Percentiles rank a stretch among this genome's conserved stretches.
These are phyloP conservation scores for Aspergillus sojae DNA, from an alignment of 2,329 filamentous ascomycete species.

Conservation along the genomic window DNA sequence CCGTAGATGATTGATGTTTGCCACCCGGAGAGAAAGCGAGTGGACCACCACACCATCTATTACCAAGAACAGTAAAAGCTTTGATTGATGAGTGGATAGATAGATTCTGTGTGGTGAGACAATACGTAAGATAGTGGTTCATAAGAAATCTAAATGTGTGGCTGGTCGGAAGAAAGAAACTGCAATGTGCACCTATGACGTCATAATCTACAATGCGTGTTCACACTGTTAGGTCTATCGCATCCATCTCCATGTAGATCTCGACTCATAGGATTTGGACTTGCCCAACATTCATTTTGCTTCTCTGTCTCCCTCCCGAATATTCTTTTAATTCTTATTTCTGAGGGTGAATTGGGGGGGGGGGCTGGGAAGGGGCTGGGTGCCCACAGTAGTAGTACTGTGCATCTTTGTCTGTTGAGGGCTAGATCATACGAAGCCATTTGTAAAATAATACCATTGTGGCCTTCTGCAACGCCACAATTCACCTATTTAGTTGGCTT, in stretches of 20 bases:
- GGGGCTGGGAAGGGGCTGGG: not conserved
- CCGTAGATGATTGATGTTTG: not conserved
- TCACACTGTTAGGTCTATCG: not conserved
- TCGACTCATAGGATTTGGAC: not conserved
- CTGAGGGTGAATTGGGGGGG: no score
- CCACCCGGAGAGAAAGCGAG: not conserved
- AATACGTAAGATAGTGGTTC: not conserved
- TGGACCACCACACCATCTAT: not conserved
- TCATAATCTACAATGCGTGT: not conserved
- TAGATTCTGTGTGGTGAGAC: not conserved
- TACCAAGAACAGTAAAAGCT: not conserved
- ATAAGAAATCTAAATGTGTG: not conserved
- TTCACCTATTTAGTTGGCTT: not conserved
- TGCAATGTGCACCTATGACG: not conserved
- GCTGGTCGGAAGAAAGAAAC: no score
- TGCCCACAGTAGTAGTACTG: not conserved
- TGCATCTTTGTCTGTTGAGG: not conserved
- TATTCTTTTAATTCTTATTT: not conserved
- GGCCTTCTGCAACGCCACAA: not conserved
- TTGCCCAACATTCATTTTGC: not conserved
- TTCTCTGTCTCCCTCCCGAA: not conserved
- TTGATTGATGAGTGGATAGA: not conserved
- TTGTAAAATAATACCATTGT: not conserved
- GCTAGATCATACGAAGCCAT: not conserved
- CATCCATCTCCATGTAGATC: not conserved